These are phyloP conservation scores for Pseudocercospora cruenta DNA, from an alignment of 2,329 filamentous ascomycete genomes.

Conservation along the genomic window DNA sequence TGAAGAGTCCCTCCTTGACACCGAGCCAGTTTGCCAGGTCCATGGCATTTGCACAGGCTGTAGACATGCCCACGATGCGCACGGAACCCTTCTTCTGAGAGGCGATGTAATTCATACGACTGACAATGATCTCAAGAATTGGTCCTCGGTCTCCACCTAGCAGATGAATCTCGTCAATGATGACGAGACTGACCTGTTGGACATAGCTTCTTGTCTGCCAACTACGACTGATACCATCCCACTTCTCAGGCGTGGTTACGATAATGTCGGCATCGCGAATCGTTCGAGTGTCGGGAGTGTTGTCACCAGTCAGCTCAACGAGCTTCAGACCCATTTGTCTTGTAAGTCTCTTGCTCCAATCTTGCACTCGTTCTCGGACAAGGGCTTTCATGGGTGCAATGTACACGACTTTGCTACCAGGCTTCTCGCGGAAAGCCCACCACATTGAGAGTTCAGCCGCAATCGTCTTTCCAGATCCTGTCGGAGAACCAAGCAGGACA, in stretches of 20 bases:
- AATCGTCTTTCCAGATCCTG: slow-evolving; percentile 95
- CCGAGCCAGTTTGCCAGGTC: slow-evolving; percentile 96
- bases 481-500: slow-evolving; percentile 91
- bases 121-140: slow-evolving; percentile 95
- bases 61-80: slow-evolving; percentile 96
- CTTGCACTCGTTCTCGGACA: slow-evolving; percentile 92
- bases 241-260: slow-evolving; percentile 99
- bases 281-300: slow-evolving; percentile 93
- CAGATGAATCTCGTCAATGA: slow-evolving; percentile 97
- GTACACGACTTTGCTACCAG: slow-evolving; percentile 96
- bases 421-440: slow-evolving; percentile 96
- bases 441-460: slow-evolving; percentile 97
- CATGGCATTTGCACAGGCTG: slow-evolving; percentile 91
- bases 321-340: slow-evolving; percentile 82
- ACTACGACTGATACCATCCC: slow-evolving; percentile 98
- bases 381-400: slow-evolving; percentile 99
- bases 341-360: slow-evolving; percentile 85
- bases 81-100: slow-evolving; percentile 89
- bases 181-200: slow-evolving; percentile 89
- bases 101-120: slow-evolving; percentile 96
- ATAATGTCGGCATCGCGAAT: slow-evolving; percentile 97
- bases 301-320: slow-evolving; percentile 95
- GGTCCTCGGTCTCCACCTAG: slow-evolving; percentile 95
- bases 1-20: slow-evolving; percentile 92
- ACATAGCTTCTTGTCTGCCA: slow-evolving; percentile 99